Percentiles rank a stretch among this genome's conserved stretches.
Conservation (phyloP, 169 alveolate genomes). For the Eimeria praecox region DNA sequence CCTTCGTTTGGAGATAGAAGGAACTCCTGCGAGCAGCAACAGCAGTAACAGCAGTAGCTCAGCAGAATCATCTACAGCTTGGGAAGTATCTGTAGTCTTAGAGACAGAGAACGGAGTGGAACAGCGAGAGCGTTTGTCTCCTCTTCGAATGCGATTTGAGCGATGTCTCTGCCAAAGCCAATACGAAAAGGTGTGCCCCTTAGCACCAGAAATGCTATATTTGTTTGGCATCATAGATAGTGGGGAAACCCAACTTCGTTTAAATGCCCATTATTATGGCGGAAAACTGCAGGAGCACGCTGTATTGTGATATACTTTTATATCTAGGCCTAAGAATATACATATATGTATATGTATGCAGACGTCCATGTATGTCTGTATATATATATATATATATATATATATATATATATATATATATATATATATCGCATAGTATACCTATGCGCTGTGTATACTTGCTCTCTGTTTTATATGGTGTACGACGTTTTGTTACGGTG, state of each 20-base stretch:
- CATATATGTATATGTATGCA: no score
- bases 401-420: no score
- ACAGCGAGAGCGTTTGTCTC: constrained; percentile 8
- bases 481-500: no score
- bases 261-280: neutral
- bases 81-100: neutral
- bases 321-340: no score
- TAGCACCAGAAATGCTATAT: neutral
- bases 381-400: no score
- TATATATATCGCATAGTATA: no score
- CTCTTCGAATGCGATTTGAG: neutral
- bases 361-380: no score
- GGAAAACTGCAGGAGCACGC: neutral
- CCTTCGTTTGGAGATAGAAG: neutral
- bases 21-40: neutral
- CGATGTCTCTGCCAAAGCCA: constrained; percentile 2
- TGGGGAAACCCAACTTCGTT: neutral
- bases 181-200: neutral
- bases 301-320: neutral
- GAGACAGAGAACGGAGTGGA: neutral
- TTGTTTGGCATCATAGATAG: neutral
- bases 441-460: no score
- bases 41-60: neutral
- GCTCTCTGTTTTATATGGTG: no score
- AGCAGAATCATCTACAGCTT: neutral